Conservation (phyloP, 2,329 filamentous ascomycete species). For the Exophiala calicioides region DNA sequence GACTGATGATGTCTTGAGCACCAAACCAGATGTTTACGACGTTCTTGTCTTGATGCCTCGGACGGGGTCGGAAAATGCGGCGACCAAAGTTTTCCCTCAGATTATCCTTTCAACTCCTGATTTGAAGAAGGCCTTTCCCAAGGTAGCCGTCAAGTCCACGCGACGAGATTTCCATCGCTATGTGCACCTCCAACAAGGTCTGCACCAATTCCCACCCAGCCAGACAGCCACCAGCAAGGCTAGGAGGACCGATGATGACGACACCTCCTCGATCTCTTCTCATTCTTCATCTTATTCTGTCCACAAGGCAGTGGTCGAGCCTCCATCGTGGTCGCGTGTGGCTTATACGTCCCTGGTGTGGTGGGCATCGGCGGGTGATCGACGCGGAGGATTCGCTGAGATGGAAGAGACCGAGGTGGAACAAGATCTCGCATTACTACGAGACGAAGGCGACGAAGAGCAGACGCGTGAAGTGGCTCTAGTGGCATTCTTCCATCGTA, state of each 20-base stretch:
- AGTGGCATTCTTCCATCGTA: constrained; percentile 53
- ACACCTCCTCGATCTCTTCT: constrained; percentile 37
- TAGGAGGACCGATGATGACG: constrained; percentile 38
- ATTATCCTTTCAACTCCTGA: constrained; percentile 60
- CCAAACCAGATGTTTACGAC: constrained; percentile 86
- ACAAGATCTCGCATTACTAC: constrained; percentile 45
- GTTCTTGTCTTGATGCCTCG: constrained; percentile 81
- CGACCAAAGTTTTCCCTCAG: constrained; percentile 69
- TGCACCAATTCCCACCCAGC: constrained; percentile 40
- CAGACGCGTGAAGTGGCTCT: constrained; percentile 49
- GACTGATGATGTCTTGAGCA: constrained; percentile 86
- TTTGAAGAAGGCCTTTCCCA: constrained; percentile 44
- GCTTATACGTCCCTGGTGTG: constrained; percentile 66
- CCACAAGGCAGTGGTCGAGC: constrained; percentile 52
- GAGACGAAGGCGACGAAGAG: constrained; percentile 37
- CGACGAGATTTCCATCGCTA: constrained; percentile 87
- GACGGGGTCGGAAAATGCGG: constrained; percentile 53
- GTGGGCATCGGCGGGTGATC: constrained; percentile 67
- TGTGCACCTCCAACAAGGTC: constrained; percentile 64
- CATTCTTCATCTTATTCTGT: constrained; percentile 44
- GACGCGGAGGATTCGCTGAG: constrained; percentile 55
- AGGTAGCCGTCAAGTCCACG: constrained; percentile 75
- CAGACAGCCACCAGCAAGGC: constrained; percentile 27
- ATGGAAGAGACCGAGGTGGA: constrained; percentile 53
- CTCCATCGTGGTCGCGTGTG: constrained; percentile 59